Evolutionary conservation across 108 stramenopile genomes (phyloP), one percentile per base, ranked within the genome.

Genomic region (Aurantiochytrium sp.): DNA sequence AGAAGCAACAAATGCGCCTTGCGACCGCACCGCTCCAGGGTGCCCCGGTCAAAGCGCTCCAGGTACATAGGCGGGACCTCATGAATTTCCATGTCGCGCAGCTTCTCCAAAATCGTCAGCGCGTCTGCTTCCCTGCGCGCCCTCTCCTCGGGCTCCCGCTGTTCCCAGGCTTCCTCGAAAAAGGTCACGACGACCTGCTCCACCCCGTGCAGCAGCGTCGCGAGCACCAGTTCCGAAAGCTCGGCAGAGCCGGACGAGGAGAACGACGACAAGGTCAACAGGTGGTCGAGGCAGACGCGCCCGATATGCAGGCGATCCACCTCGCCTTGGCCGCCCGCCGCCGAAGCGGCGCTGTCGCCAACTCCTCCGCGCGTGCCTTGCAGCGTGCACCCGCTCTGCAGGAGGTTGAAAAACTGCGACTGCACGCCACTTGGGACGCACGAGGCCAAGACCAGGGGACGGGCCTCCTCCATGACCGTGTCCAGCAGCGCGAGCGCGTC

Each of bases 1-100:
- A 81, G 73, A 6, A 81, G 73, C 42, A 81, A 12, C 39, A 81
- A 48, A 81, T 81, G 73, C 12, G 45, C 73, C 45, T 81, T 81
- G 73, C 24, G 6, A 21, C 73, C 73, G 4, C 73, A 81, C 12
- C 73, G 42, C 45, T 81, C 27, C 36, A 41, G 42, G 1, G 73
- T 48, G 42, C 36, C 59, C 8, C 59, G 59, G 2, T 81, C 73
- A 30, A 81, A 48, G 3, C 73, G 73, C 59, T 65, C 59, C 24
- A 65, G 2, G 1, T 81, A 81, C 73, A 48, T 48, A 10, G 42
- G 39, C 39, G 73, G 39, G 21, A 48, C 39, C 19, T 48, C 73
- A 12, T 30, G 36, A 24, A 81, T 17, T 24, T 81, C 73, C 21
- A 81, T 24, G 45, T 81, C 73, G 21, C 73, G 73, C 39, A 81